phyloP scores from a whole-genome alignment of 1,284 basidiomycete species.

The Ganoderma lucidum region DNA sequence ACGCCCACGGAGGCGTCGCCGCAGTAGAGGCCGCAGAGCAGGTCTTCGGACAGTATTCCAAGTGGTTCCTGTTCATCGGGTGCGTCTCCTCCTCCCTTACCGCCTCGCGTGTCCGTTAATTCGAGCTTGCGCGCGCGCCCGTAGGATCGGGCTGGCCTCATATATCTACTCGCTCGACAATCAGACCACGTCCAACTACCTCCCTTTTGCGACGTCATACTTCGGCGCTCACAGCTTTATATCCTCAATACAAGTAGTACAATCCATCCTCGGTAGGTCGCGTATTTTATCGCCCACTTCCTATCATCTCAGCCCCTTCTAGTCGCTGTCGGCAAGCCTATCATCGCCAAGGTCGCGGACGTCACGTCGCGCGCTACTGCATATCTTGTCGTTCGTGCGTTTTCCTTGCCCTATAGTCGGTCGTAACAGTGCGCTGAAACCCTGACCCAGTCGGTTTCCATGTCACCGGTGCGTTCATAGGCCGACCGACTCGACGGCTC shows the following conservation, averaged over 20 bases:
- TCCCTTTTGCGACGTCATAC: constrained; percentile 67
- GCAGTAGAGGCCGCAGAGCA: constrained; percentile 62
- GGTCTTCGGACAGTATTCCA: constrained; percentile 59
- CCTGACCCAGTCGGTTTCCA: constrained; percentile 58
- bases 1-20: constrained; percentile 56
- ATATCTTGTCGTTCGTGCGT: constrained; percentile 70
- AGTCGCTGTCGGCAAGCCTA: constrained; percentile 77
- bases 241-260: constrained; percentile 72
- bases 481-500: not conserved
- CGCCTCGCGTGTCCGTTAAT: not conserved
- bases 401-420: not conserved
- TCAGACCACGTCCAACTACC: constrained; percentile 73
- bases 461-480: constrained; percentile 49
- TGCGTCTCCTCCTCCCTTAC: constrained; percentile 35
- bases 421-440: not conserved
- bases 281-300: constrained; percentile 43
- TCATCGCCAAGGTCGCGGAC: constrained; percentile 84
- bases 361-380: constrained; percentile 65
- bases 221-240: constrained; percentile 69
- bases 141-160: constrained; percentile 70
- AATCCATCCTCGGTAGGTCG: constrained; percentile 64
- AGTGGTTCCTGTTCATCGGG: constrained; percentile 71
- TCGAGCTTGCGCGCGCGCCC: not conserved
- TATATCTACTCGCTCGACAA: constrained; percentile 83
- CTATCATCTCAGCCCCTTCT: constrained; percentile 46